Conservation (phyloP, 1,284 basidiomycete species). For the Austroboletus niveus region DNA sequence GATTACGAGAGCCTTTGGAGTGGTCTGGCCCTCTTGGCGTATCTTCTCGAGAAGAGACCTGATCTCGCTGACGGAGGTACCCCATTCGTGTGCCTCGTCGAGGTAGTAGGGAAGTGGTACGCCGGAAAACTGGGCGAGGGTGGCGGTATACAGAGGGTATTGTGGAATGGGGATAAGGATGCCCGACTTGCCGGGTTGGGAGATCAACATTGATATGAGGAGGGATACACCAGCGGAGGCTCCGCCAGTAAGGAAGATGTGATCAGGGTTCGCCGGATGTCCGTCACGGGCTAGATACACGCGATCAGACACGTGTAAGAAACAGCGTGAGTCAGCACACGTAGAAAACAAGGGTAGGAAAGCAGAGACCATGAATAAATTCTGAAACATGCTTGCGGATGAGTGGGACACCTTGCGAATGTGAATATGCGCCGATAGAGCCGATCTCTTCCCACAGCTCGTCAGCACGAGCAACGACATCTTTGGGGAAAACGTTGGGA, state of each 20-base stretch:
- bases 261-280: slow-evolving; percentile 77
- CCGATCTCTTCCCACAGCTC: slow-evolving; percentile 86
- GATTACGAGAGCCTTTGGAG: slow-evolving; percentile 82
- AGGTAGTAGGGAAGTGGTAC: slow-evolving; percentile 88
- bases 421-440: slow-evolving; percentile 93
- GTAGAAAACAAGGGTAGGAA: not conserved
- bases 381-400: slow-evolving; percentile 89
- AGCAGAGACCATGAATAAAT: slow-evolving; percentile 58
- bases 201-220: slow-evolving; percentile 80
- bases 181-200: slow-evolving; percentile 60
- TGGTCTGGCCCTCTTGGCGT: slow-evolving; percentile 54
- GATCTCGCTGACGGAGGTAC: slow-evolving; percentile 75
- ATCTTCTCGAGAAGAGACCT: slow-evolving; percentile 69
- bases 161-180: slow-evolving; percentile 97
- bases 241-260: slow-evolving; percentile 93
- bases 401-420: slow-evolving; percentile 89
- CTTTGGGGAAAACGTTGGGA: slow-evolving; percentile 78
- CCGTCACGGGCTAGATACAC: slow-evolving; percentile 78
- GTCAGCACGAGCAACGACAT: slow-evolving; percentile 83
- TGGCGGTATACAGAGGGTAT: slow-evolving; percentile 96
- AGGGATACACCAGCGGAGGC: slow-evolving; percentile 92
- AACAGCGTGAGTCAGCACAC: slow-evolving; percentile 7
- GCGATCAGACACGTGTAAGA: not conserved
- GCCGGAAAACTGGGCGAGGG: slow-evolving; percentile 84
- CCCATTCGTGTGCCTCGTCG: slow-evolving; percentile 82